Conservation (phyloP, 306 rosid species). For the Hippophae tibetana region DNA sequence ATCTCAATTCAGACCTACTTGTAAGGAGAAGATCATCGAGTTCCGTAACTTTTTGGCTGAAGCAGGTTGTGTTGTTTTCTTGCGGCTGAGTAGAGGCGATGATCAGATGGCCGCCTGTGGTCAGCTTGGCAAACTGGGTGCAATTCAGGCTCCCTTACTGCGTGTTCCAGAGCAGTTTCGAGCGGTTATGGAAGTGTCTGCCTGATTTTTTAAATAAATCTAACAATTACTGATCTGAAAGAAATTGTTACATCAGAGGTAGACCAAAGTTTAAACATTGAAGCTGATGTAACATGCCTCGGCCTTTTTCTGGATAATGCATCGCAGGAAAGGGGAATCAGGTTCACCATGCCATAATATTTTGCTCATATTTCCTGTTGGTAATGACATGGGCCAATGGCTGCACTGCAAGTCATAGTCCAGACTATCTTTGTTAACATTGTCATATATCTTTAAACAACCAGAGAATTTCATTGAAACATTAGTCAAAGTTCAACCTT, state of each 20-base stretch:
- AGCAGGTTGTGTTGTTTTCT: slow-evolving; percentile 52
- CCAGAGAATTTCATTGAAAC: no score
- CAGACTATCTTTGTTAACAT: no score
- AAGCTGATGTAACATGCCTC: no score
- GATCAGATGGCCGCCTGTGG: slow-evolving; percentile 99
- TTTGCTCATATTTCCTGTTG: no score
- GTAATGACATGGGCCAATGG: no score
- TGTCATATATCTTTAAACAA: no score
- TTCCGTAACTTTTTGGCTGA: slow-evolving; percentile 66
- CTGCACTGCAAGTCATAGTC: no score
- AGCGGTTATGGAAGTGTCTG: slow-evolving; percentile 31
- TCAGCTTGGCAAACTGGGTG: slow-evolving; percentile 77
- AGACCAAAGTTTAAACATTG: no score
- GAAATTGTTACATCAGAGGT: not conserved
- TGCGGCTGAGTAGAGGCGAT: slow-evolving; percentile 74
- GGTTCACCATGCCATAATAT: no score
- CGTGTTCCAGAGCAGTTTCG: slow-evolving; percentile 71
- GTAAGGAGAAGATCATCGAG: slow-evolving; percentile 60
- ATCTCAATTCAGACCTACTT: slow-evolving; percentile 74
- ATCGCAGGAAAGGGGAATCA: no score
- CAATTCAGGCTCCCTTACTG: slow-evolving; percentile 65
- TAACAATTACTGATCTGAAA: slow-evolving; percentile 4
- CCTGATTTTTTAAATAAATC: slow-evolving; percentile 22
- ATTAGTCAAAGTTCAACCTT: no score
- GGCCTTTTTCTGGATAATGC: no score